These are phyloP conservation scores for Telopea speciosissima DNA, from an alignment of 177 flowering plant genomes.

Conservation along the genomic window DNA sequence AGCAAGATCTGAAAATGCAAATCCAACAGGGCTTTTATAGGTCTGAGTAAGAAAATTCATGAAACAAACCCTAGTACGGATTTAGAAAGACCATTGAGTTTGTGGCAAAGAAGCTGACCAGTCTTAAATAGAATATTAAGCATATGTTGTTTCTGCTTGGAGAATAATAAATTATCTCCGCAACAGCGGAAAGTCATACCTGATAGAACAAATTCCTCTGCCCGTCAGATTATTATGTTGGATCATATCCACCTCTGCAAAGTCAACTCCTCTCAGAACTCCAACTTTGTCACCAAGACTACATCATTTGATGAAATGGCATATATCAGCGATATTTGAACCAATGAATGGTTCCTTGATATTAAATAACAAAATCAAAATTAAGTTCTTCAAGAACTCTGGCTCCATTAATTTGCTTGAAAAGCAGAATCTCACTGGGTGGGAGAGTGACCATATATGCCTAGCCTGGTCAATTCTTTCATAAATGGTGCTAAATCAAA, in stretches of 20 bases:
- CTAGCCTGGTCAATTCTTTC: too few relatives aligned
- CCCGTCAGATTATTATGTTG: conserved; percentile 63
- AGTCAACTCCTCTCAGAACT: conserved; percentile 51
- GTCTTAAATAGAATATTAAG: neutral
- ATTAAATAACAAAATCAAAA: neutral
- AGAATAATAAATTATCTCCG: neutral
- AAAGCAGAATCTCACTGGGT: too few relatives aligned
- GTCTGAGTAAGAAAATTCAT: neutral
- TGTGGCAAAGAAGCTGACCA: neutral
- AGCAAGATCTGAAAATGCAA: neutral
- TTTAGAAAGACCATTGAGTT: neutral
- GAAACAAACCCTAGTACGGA: neutral
- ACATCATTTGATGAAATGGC: conserved; percentile 19
- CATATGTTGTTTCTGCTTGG: neutral
- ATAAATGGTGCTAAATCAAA: too few relatives aligned
- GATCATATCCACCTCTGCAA: conserved; percentile 40
- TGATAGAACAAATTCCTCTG: conserved; percentile 78
- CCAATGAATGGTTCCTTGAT: neutral
- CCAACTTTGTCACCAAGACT: conserved; percentile 61
- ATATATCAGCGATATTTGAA: conserved; percentile 5
- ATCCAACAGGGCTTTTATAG: neutral
- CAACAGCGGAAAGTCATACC: conserved; percentile 29
- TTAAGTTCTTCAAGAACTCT: neutral
- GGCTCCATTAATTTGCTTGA: too few relatives aligned
- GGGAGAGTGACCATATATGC: neutral